These are phyloP conservation scores for Helminthosporium solani DNA, from an alignment of 2,329 filamentous ascomycete genomes.

Conservation along the genomic window DNA sequence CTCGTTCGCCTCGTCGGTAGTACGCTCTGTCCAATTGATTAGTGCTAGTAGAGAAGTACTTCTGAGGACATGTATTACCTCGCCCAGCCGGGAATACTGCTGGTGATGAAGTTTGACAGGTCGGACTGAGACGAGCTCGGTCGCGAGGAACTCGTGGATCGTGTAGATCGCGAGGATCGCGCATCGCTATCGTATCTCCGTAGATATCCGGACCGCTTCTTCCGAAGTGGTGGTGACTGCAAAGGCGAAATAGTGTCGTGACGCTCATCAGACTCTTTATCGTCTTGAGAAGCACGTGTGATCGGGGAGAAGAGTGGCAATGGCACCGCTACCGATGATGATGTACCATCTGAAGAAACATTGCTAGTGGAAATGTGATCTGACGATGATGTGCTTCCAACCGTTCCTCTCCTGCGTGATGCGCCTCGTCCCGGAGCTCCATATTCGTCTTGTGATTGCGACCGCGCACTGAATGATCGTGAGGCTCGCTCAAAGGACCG, in stretches of 20 bases:
- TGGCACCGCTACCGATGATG: constrained; percentile 37
- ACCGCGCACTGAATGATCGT: constrained; percentile 33
- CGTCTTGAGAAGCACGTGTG: constrained; percentile 24
- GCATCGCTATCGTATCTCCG: constrained; percentile 36
- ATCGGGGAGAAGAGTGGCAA: constrained; percentile 40
- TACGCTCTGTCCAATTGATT: constrained; percentile 33
- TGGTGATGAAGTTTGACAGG: constrained; percentile 36
- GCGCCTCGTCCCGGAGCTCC: constrained; percentile 22
- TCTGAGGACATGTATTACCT: constrained; percentile 23
- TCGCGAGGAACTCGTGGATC: constrained; percentile 30
- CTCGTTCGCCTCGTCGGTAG: constrained; percentile 40
- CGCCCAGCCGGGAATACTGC: constrained; percentile 42
- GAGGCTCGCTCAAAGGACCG: constrained; percentile 35
- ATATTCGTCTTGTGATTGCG: constrained; percentile 35
- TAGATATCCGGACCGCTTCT: constrained; percentile 42
- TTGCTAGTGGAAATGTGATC: constrained; percentile 36
- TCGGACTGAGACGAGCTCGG: constrained; percentile 41
- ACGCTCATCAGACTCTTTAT: constrained; percentile 35
- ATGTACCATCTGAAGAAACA: constrained; percentile 29
- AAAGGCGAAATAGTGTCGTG: constrained; percentile 43
- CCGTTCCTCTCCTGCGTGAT: constrained; percentile 34
- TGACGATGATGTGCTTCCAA: constrained; percentile 35
- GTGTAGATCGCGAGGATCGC: background rate
- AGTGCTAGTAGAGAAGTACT: background rate
- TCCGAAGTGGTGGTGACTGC: constrained; percentile 40